Conservation (phyloP, 345 rosid genomes). For the Lenwebbia sp. region DNA sequence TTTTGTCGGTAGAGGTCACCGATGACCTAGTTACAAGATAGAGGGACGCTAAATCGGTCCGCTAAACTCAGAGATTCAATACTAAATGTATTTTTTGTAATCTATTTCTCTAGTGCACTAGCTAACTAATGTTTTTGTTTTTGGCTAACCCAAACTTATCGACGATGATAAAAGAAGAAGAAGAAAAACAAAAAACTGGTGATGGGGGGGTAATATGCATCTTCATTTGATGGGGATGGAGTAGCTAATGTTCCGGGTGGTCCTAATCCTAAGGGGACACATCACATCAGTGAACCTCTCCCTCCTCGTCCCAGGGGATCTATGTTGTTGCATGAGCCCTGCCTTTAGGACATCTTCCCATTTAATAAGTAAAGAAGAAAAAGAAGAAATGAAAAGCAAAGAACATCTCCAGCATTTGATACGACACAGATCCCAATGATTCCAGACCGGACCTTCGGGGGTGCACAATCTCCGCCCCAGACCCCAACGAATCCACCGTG, state of each 20-base stretch:
- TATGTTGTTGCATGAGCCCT: background rate
- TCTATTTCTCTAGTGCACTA: background rate
- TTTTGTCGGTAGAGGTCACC: background rate
- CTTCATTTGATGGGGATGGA: background rate
- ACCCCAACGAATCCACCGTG: slow-evolving; percentile 52
- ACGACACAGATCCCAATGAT: background rate
- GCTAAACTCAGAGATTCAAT: background rate
- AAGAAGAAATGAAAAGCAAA: background rate
- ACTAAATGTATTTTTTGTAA: too few species aligned
- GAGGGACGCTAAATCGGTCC: background rate
- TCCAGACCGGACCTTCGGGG: background rate
- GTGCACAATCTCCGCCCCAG: slow-evolving; percentile 15
- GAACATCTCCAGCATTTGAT: background rate
- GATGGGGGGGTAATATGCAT: background rate
- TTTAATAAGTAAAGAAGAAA: too few species aligned
- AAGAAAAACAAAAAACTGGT: background rate
- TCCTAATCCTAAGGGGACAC: background rate
- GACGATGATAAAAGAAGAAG: too few species aligned
- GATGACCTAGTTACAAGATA: fast-evolving
- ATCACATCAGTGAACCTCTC: background rate
- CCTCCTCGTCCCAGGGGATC: background rate
- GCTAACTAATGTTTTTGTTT: background rate
- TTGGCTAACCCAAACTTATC: background rate
- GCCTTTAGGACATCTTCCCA: background rate
- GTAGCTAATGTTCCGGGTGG: background rate